Conservation (phyloP, 78 protist genomes). For the Thecamonas trahens region DNA sequence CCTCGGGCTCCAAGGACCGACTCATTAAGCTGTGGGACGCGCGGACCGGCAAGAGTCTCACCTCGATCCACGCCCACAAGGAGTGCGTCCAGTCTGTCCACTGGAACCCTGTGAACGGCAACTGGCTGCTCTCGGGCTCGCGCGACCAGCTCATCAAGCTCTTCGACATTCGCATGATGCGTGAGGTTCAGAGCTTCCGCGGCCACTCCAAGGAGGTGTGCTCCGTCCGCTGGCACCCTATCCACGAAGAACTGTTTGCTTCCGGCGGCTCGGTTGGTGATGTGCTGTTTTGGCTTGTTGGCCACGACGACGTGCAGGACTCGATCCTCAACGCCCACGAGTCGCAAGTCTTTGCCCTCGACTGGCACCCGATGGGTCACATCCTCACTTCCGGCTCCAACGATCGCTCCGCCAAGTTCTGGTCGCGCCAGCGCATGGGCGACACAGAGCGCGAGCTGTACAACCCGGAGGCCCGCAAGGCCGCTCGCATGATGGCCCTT, state of each 20-base stretch:
- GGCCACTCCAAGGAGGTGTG: constrained; percentile 78
- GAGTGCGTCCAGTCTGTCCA: constrained; percentile 38
- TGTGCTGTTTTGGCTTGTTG: constrained; percentile 65
- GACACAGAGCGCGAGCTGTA: too few species aligned
- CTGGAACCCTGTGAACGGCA: constrained; percentile 73
- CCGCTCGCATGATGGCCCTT: too few species aligned
- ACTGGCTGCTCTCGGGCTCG: constrained; percentile 71
- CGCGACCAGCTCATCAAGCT: constrained; percentile 68
- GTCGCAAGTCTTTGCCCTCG: constrained; percentile 60
- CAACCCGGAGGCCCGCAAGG: too few species aligned
- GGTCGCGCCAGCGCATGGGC: constrained; percentile 24
- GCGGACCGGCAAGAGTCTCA: constrained; percentile 33
- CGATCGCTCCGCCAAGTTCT: constrained; percentile 77
- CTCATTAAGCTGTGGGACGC: constrained; percentile 89
- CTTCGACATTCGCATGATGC: constrained; percentile 77
- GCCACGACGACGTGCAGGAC: neutral
- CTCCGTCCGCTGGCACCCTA: constrained; percentile 71
- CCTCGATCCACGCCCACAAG: constrained; percentile 70
- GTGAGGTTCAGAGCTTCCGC: constrained; percentile 61
- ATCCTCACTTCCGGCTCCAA: constrained; percentile 60
- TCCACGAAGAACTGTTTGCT: constrained; percentile 67
- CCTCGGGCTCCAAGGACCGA: constrained; percentile 76
- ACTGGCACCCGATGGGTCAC: constrained; percentile 95
- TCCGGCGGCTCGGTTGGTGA: constrained; percentile 83
- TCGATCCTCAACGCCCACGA: constrained; percentile 60